Evolutionary conservation across 257 asterid species (phyloP).

Genomic region (Solanum peruvianum): DNA sequence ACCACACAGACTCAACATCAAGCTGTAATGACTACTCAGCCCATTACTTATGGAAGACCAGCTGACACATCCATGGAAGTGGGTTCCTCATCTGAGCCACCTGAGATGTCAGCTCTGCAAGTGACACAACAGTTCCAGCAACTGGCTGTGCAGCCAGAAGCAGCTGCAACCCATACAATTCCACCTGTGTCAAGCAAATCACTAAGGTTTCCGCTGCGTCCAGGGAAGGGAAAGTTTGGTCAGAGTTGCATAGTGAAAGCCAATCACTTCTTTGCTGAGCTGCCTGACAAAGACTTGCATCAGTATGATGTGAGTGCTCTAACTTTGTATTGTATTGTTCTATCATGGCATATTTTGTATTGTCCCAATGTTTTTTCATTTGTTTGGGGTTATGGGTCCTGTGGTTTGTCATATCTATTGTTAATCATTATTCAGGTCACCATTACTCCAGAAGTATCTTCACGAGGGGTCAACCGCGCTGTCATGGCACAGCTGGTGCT

Average conservation of each 20-base stretch:
- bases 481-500: slow-evolving; percentile 74
- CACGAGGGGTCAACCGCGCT: slow-evolving; percentile 84
- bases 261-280: slow-evolving; percentile 82
- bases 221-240: slow-evolving; percentile 77
- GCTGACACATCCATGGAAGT: slow-evolving; percentile 31
- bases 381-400: neutral
- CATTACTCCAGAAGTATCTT: slow-evolving; percentile 69
- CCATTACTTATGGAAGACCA: slow-evolving; percentile 26
- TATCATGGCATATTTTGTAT: neutral
- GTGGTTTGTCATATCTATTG: neutral
- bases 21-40: slow-evolving; percentile 33
- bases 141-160: slow-evolving; percentile 37
- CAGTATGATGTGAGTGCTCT: slow-evolving; percentile 72
- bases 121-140: slow-evolving; percentile 33
- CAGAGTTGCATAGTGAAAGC: slow-evolving; percentile 75
- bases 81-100: slow-evolving; percentile 41
- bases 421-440: slow-evolving; percentile 40
- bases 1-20: slow-evolving; percentile 38
- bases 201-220: slow-evolving; percentile 74
- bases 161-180: slow-evolving; percentile 29
- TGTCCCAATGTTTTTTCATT: neutral
- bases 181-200: slow-evolving; percentile 83
- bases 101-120: slow-evolving; percentile 22
- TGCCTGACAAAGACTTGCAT: slow-evolving; percentile 88
- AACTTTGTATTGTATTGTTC: neutral